A percentile compares a stretch with the other conserved stretches of the same genome.
Evolutionary conservation across 768 basidiomycete species (phyloP).

Genomic region (Agrocybe pediades): DNA sequence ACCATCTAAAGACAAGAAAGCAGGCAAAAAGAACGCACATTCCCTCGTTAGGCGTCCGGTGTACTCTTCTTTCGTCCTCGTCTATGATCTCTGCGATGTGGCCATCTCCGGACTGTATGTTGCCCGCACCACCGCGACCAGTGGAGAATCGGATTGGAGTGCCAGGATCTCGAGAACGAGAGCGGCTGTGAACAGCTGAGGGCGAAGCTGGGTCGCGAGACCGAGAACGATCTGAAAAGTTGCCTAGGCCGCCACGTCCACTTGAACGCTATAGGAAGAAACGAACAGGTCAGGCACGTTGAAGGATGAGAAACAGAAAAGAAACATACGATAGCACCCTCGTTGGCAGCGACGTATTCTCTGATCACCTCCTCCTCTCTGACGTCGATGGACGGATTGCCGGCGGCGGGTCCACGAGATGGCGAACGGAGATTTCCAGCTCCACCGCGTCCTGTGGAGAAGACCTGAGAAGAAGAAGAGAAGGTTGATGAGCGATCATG

Average conservation of each 20-base stretch:
- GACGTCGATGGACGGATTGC: constrained; percentile 24
- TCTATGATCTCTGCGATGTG: constrained; percentile 23
- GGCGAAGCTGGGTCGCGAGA: constrained; percentile 41
- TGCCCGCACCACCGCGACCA: constrained; percentile 69
- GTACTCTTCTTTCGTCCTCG: constrained; percentile 27
- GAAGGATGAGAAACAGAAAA: not conserved
- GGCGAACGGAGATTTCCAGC: constrained; percentile 84
- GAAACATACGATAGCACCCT: constrained; percentile 36
- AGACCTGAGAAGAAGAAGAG: constrained; percentile 32
- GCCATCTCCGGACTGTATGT: constrained; percentile 40
- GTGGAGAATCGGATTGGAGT: constrained; percentile 43
- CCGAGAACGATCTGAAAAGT: constrained; percentile 54
- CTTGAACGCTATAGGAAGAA: constrained; percentile 44
- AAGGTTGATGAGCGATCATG: not conserved
- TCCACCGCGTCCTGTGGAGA: constrained; percentile 77
- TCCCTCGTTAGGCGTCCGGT: constrained; percentile 21
- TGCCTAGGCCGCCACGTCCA: constrained; percentile 69
- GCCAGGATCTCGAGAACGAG: not conserved
- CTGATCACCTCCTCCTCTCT: constrained; percentile 48
- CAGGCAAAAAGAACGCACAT: constrained; percentile 35
- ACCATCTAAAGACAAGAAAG: not conserved
- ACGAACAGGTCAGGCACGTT: not conserved
- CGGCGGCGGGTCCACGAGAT: constrained; percentile 48
- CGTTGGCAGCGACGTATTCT: constrained; percentile 30
- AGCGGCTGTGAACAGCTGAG: not conserved